phyloP scores from a whole-genome alignment of 2,329 filamentous ascomycete species.

The Fusarium annulatum region DNA sequence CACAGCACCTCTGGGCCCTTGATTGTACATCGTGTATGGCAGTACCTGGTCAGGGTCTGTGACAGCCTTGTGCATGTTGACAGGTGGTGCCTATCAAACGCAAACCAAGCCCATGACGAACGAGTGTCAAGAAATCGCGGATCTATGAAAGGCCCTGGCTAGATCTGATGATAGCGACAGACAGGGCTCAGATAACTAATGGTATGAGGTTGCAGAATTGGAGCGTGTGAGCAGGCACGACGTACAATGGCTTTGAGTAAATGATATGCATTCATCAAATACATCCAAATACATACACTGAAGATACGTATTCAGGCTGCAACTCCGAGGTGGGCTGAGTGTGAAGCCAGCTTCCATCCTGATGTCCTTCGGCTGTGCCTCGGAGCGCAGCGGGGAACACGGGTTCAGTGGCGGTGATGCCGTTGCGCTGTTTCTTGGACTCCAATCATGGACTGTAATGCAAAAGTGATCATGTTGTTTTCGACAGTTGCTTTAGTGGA shows the following conservation, averaged over 20 bases:
- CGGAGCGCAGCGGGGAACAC: constrained; percentile 29
- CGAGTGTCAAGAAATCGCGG: constrained; percentile 20
- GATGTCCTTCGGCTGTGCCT: constrained; percentile 43
- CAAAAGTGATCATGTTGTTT: constrained; percentile 6
- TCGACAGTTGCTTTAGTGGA: constrained; percentile 4
- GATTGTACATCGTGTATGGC: constrained; percentile 40
- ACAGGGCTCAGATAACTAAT: constrained; percentile 9
- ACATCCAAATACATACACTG: constrained; percentile 9
- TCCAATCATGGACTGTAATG: constrained; percentile 13
- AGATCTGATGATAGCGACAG: constrained; percentile 36
- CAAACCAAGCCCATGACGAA: constrained; percentile 17
- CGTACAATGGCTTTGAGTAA: constrained; percentile 21
- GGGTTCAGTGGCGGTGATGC: constrained; percentile 27
- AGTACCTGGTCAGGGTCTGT: constrained; percentile 44
- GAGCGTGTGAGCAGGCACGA: constrained; percentile 17
- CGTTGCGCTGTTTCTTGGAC: constrained; percentile 36
- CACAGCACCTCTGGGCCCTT: constrained; percentile 41
- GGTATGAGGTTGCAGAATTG: constrained; percentile 11
- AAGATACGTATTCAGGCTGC: constrained; percentile 9
- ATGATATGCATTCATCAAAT: constrained; percentile 23
- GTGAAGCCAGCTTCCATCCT: constrained; percentile 23
- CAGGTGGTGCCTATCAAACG: constrained; percentile 24
- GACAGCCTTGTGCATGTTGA: constrained; percentile 43
- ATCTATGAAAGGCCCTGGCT: constrained; percentile 32
- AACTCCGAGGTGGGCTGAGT: constrained; percentile 9